Evolutionary conservation across 2,329 filamentous ascomycete genomes (phyloP), one percentile per base, ranked within the genome.

Genomic region (Fusarium algeriense): DNA sequence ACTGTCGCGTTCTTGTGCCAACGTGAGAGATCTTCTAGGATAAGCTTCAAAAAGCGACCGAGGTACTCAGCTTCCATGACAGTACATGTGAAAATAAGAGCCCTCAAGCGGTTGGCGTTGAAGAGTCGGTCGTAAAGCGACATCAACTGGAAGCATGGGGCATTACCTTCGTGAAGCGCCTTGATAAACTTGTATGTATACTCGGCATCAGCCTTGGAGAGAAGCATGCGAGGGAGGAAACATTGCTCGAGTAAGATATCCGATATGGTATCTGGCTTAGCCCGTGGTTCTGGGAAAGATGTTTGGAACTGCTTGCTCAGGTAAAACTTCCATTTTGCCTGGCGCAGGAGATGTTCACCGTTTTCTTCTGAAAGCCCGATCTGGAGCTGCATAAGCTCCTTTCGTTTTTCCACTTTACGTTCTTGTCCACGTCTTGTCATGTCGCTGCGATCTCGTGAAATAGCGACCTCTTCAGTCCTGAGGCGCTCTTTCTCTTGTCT

Each of bases 61-160:
- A 99, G 84, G 73, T 97, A 94, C 79, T 97, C 93, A 0, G 94
- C 93, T 81, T 99, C 97, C 60, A 94, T 91, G 28, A 95, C 91
- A 0, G 95, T 97, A 78, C 93, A 97, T 50, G 92, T 90, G 79
- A 97, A 98, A 61, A 99, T 94, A 54, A 98, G 87, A 12, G 91
- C 88, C 4, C 93, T 90, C 20, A 98, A 85, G 62, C 93, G 88
- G 76, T 97, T 94, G 63, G 94, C 89, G 75, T 90, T 91, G 82
- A 99, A 97, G 1, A 99, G 85, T 19, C 92, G 90, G 70, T 95
- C 92, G 74, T 97, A 91, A 4, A 99, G 84, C 34, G 92, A 91
- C 81, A 95, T 90, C 19, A 96, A 91, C 76, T 92, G 91, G 83
- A 99, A 98, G 68, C 94, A 93, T 0, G 94, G 91, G 1, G 94